A percentile compares a stretch with the other conserved stretches of the same genome.
Conservation (phyloP, 1,284 basidiomycete genomes). For the Ganoderma boninense region DNA sequence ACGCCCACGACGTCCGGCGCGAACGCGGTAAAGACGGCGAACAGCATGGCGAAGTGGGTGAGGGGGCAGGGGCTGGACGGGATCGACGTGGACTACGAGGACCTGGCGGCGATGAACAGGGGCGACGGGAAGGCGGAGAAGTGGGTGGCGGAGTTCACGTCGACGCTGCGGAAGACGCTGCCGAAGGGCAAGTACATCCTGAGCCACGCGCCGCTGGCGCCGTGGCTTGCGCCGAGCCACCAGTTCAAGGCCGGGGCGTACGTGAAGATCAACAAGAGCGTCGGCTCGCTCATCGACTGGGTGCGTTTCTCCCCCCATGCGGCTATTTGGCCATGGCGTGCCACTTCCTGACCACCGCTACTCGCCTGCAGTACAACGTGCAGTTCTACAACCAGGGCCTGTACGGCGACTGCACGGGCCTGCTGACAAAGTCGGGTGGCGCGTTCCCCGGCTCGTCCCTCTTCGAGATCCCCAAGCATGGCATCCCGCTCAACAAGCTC, state of each 20-base stretch:
- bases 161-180: conserved; percentile 43
- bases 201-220: conserved; percentile 55
- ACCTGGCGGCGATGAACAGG: conserved; percentile 53
- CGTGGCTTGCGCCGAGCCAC: conserved; percentile 59
- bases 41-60: conserved; percentile 54
- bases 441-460: conserved; percentile 41
- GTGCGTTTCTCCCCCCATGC: conserved; percentile 29
- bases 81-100: conserved; percentile 67
- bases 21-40: conserved; percentile 50
- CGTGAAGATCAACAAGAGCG: conserved; percentile 58
- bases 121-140: conserved; percentile 47
- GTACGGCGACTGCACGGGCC: conserved; percentile 58
- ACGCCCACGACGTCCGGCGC: conserved; percentile 54
- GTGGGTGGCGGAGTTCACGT: conserved; percentile 51
- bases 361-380: conserved; percentile 50
- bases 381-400: conserved; percentile 64
- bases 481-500: conserved; percentile 55
- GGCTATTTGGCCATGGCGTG: too few species aligned
- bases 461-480: conserved; percentile 67
- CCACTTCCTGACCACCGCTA: neutral
- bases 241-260: conserved; percentile 68
- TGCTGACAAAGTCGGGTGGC: conserved; percentile 49
- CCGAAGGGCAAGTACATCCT: conserved; percentile 46
- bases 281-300: conserved; percentile 56
- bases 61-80: conserved; percentile 52